These are phyloP conservation scores for Alternaria brassicicola DNA, from an alignment of 2,329 filamentous ascomycete genomes.

Conservation along the genomic window DNA sequence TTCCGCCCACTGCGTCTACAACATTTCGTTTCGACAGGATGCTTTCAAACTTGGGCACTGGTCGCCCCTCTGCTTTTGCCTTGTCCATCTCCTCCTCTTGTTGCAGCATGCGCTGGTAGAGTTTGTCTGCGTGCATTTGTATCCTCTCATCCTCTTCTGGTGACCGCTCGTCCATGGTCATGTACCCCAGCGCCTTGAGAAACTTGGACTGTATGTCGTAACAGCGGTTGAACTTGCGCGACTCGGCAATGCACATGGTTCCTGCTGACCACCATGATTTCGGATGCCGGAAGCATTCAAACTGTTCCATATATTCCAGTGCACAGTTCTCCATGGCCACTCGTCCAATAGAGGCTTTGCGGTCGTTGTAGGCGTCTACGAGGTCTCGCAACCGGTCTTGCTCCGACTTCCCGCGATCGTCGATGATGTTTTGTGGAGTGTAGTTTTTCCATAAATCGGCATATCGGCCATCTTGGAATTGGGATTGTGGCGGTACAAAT, in stretches of 20 bases:
- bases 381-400: conserved; percentile 82
- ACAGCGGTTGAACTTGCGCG: conserved; percentile 80
- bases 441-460: conserved; percentile 95
- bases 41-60: conserved; percentile 64
- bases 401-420: conserved; percentile 72
- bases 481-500: conserved; percentile 58
- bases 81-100: conserved; percentile 78
- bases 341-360: conserved; percentile 75
- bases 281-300: conserved; percentile 79
- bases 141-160: conserved; percentile 79
- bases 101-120: conserved; percentile 85
- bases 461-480: conserved; percentile 73
- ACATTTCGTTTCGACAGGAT: conserved; percentile 54
- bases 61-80: conserved; percentile 64
- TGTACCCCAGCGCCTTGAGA: conserved; percentile 86
- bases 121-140: conserved; percentile 91
- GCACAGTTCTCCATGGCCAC: conserved; percentile 94
- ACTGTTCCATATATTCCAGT: conserved; percentile 81
- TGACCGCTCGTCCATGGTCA: conserved; percentile 68
- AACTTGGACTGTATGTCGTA: conserved; percentile 92
- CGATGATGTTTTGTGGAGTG: conserved; percentile 71
- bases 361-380: conserved; percentile 81
- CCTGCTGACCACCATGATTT: conserved; percentile 66
- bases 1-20: conserved; percentile 31
- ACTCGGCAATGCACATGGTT: conserved; percentile 82